A percentile compares a stretch with the other conserved stretches of the same genome.
Conservation (phyloP, 805 yeast species). For the Sugiyamaella americana region DNA sequence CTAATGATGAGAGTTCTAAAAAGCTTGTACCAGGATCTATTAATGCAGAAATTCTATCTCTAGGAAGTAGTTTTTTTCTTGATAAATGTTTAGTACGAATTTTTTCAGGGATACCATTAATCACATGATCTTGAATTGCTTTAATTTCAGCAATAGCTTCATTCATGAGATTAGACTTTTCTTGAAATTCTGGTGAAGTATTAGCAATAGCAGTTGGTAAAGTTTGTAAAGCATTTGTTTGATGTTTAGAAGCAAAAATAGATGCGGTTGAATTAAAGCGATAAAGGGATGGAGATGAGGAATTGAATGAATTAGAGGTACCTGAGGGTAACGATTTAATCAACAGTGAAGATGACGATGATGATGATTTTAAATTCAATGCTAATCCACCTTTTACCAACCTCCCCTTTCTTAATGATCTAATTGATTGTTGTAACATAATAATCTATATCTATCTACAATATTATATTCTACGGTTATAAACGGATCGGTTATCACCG, state of each 20-base stretch:
- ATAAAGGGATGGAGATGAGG: too few species aligned
- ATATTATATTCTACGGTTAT: too few species aligned
- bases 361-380: too few species aligned
- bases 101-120: constrained; percentile 27
- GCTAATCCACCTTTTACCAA: too few species aligned
- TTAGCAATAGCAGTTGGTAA: constrained; percentile 22
- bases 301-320: too few species aligned
- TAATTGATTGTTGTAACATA: too few species aligned
- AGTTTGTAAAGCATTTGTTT: constrained; percentile 15
- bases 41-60: constrained; percentile 28
- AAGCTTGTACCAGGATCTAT: constrained; percentile 30
- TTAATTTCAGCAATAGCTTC: constrained; percentile 17
- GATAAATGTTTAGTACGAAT: constrained; percentile 25
- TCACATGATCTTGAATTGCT: constrained; percentile 18
- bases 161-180: constrained; percentile 20
- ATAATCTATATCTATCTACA: too few species aligned
- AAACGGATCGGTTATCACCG: too few species aligned
- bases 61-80: constrained; percentile 27
- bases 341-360: too few species aligned
- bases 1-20: constrained; percentile 28
- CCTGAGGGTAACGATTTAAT: too few species aligned
- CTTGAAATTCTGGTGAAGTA: constrained; percentile 21
- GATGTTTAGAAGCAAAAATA: constrained; percentile 9
- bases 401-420: too few species aligned
- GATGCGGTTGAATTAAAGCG: constrained; percentile 1